Evolutionary conservation across 2,329 filamentous ascomycete genomes (phyloP).

Genomic region (Alternaria postmessia): DNA sequence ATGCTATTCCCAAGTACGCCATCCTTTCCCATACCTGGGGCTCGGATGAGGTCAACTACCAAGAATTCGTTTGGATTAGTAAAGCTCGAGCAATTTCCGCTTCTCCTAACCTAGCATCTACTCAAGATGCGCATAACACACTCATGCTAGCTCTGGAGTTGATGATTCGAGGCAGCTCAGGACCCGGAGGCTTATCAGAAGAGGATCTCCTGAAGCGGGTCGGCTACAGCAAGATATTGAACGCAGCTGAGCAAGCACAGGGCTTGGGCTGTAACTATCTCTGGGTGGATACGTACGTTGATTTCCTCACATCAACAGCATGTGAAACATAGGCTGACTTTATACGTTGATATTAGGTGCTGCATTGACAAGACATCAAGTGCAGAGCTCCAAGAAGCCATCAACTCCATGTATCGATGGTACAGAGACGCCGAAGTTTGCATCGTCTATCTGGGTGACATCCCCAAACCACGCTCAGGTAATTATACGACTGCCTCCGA

Average conservation of each 20-base stretch:
- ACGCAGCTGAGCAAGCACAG: conserved; percentile 23
- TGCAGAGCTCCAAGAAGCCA: conserved; percentile 34
- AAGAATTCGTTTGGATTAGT: conserved; percentile 29
- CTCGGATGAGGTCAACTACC: conserved; percentile 24
- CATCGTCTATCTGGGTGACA: conserved; percentile 31
- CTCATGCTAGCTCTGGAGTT: conserved; percentile 32
- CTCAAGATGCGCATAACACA: conserved; percentile 18
- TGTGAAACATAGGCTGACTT: neutral
- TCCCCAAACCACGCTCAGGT: conserved; percentile 10
- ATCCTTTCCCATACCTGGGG: conserved; percentile 37
- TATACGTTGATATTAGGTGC: conserved; percentile 6
- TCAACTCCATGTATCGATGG: conserved; percentile 40
- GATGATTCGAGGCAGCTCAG: conserved; percentile 24
- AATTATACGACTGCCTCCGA: conserved; percentile 22
- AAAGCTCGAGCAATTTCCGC: conserved; percentile 20
- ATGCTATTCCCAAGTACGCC: conserved; percentile 31
- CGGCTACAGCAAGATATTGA: conserved; percentile 30
- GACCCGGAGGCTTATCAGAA: conserved; percentile 18
- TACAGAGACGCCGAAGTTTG: conserved; percentile 32
- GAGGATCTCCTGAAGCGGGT: conserved; percentile 24
- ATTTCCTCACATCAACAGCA: neutral
- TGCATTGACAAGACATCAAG: conserved; percentile 36
- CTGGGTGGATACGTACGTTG: conserved; percentile 34
- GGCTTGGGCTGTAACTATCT: conserved; percentile 24
- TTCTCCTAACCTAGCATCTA: conserved; percentile 2